Percentiles rank a stretch among this genome's conserved stretches.
These are phyloP conservation scores for Sarocladium kiliense DNA, from an alignment of 2,329 filamentous ascomycete genomes.

Conservation along the genomic window DNA sequence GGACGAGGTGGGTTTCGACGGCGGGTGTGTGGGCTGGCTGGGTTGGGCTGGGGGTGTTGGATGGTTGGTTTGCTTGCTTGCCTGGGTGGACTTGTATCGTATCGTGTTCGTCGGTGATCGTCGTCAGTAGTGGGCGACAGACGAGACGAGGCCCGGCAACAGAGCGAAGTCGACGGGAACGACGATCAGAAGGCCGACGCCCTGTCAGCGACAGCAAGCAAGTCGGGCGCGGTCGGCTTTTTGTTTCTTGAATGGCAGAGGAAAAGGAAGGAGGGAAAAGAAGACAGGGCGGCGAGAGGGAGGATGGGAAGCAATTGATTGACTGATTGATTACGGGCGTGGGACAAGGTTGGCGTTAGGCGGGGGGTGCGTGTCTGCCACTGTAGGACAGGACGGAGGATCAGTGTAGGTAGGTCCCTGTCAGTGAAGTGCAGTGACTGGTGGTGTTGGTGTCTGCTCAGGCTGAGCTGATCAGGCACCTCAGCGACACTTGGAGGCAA, in stretches of 20 bases:
- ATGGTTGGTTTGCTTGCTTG: background rate
- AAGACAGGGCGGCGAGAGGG: background rate
- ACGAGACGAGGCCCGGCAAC: background rate
- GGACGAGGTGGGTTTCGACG: background rate
- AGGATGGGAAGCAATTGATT: background rate
- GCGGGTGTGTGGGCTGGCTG: background rate
- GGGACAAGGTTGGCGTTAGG: background rate
- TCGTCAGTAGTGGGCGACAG: background rate
- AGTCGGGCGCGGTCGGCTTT: background rate
- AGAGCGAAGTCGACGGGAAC: background rate
- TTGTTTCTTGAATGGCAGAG: background rate
- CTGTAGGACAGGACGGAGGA: too few species aligned
- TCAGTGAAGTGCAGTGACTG: background rate
- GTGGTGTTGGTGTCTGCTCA: background rate
- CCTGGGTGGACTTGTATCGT: background rate
- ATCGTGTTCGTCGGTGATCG: background rate
- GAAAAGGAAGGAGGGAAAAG: background rate
- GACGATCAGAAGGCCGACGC: background rate
- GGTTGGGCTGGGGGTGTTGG: background rate
- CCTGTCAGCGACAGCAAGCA: slow-evolving; percentile 3
- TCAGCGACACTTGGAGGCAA: background rate
- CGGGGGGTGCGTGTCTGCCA: background rate
- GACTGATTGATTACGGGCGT: background rate
- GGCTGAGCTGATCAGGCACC: too few species aligned
- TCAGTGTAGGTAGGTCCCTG: background rate